Evolutionary conservation across 495 filamentous ascomycete species (phyloP).

Genomic region (Lophiostoma macrostomum): DNA sequence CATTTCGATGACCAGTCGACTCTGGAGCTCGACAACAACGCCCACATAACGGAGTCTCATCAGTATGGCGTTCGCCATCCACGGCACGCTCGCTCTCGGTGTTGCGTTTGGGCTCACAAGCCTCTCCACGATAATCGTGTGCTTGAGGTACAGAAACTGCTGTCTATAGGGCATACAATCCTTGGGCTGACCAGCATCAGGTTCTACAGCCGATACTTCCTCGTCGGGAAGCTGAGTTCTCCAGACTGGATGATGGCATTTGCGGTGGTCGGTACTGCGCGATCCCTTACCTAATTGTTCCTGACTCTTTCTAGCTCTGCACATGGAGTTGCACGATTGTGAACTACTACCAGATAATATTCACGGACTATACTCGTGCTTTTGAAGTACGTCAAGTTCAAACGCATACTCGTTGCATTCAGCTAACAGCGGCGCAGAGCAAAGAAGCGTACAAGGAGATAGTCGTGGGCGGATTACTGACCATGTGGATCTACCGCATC

Average conservation of each 20-base stretch:
- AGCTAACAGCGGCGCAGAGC: background rate
- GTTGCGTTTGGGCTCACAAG: constrained; percentile 18
- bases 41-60: background rate
- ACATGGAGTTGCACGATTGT: constrained; percentile 22
- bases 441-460: background rate
- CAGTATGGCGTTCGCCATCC: constrained; percentile 14
- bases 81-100: constrained; percentile 8
- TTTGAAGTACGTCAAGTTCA: background rate
- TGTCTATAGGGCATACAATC: background rate
- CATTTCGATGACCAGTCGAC: constrained; percentile 10
- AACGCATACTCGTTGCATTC: background rate
- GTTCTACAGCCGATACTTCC: constrained; percentile 28
- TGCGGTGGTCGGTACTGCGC: constrained; percentile 15
- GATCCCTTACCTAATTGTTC: background rate
- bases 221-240: constrained; percentile 22
- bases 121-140: constrained; percentile 21
- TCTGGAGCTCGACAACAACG: background rate
- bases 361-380: constrained; percentile 13
- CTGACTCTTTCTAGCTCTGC: constrained; percentile 7
- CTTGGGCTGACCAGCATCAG: constrained; percentile 2
- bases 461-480: background rate
- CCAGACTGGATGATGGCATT: constrained; percentile 26
- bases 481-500: constrained; percentile 23
- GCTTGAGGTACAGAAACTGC: constrained; percentile 7
- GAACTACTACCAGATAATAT: constrained; percentile 23